These are phyloP conservation scores for Populus euphratica DNA, from an alignment of 345 rosid species.

Conservation along the genomic window DNA sequence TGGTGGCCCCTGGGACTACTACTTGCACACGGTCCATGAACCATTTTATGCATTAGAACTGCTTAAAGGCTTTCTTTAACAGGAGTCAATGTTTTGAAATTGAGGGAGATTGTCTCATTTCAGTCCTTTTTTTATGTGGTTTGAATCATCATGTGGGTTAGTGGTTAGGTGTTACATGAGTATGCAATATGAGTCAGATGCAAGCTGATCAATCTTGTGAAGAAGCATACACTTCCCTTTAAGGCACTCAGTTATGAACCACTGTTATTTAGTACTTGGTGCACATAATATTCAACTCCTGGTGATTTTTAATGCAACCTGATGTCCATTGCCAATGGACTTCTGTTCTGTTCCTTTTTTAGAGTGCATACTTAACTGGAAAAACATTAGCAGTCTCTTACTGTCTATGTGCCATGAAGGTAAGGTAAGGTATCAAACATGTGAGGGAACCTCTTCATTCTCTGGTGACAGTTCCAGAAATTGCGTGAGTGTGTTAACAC, in stretches of 20 bases:
- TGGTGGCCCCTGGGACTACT: too few relatives aligned
- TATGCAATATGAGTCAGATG: too few relatives aligned
- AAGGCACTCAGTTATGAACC: background rate
- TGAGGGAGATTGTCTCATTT: too few relatives aligned
- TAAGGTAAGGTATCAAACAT: background rate
- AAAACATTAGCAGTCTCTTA: background rate
- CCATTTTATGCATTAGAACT: background rate
- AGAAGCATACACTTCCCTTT: background rate
- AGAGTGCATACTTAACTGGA: too few relatives aligned
- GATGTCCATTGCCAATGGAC: background rate
- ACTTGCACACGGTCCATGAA: background rate
- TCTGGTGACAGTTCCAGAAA: background rate
- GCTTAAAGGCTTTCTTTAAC: background rate
- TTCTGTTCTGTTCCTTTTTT: too few relatives aligned
- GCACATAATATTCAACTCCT: background rate
- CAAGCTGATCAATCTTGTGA: too few relatives aligned
- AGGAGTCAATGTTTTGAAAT: background rate
- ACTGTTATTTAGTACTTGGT: background rate
- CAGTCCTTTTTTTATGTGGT: too few relatives aligned
- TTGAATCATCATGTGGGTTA: too few relatives aligned
- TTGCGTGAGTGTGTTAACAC: background rate
- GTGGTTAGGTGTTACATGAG: too few relatives aligned
- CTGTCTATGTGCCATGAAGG: background rate
- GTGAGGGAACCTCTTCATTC: background rate
- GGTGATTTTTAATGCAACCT: background rate